Percentiles rank a stretch among this genome's conserved stretches.
Evolutionary conservation across 257 asterid species (phyloP).

Genomic region (Linderniella brevidens): DNA sequence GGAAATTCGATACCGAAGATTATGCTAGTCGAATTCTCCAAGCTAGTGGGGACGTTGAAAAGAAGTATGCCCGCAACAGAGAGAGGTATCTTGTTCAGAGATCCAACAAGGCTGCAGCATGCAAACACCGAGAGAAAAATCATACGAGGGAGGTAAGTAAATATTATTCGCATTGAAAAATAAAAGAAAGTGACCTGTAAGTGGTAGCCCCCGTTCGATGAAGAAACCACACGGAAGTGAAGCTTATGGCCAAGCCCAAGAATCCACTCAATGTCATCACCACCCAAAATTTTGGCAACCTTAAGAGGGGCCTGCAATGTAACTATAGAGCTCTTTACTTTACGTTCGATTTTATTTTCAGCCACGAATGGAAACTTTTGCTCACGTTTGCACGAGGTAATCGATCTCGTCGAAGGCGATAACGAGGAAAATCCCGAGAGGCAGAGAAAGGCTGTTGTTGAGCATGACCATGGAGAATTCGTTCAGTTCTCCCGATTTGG

Average conservation of each 20-base stretch:
- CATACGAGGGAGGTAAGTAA: background rate
- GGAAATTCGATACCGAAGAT: constrained; percentile 49
- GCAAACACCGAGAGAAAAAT: background rate
- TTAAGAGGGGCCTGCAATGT: constrained; percentile 71
- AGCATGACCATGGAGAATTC: constrained; percentile 93
- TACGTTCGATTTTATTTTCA: too few relatives aligned
- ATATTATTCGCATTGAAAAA: background rate
- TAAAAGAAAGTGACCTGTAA: constrained; percentile 36
- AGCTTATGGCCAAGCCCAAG: constrained; percentile 84
- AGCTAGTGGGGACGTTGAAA: constrained; percentile 66
- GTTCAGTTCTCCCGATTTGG: constrained; percentile 71
- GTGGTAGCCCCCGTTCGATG: constrained; percentile 96
- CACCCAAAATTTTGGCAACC: constrained; percentile 61
- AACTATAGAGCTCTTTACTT: too few relatives aligned
- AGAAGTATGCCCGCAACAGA: constrained; percentile 79
- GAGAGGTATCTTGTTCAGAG: constrained; percentile 85
- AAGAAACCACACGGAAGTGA: constrained; percentile 14
- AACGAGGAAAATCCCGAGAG: constrained; percentile 61
- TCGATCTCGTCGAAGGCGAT: constrained; percentile 61
- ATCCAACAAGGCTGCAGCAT: constrained; percentile 72
- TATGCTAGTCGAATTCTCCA: constrained; percentile 74
- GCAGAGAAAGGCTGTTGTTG: constrained; percentile 76
- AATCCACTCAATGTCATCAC: constrained; percentile 76
- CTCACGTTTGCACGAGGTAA: constrained; percentile 76
- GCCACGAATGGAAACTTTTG: background rate